Conservation (phyloP, 1,284 basidiomycete species). For the Microbotryum silenes-acaulis region DNA sequence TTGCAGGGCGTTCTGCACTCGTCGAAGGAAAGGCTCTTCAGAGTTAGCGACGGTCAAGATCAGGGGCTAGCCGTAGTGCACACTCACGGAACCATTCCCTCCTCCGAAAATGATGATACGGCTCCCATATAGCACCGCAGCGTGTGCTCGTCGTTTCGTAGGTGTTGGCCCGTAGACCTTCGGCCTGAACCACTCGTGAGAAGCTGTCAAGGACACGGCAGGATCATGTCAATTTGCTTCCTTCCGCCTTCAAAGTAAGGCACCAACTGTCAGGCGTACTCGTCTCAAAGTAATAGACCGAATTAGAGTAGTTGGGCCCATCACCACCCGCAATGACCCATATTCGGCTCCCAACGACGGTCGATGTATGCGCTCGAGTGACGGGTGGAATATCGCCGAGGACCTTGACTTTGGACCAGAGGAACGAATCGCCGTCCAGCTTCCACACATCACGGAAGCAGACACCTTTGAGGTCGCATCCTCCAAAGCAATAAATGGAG, state of each 20-base stretch:
- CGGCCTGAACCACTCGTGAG: slow-evolving; percentile 23
- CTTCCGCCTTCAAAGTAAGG: background rate
- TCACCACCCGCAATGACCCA: slow-evolving; percentile 33
- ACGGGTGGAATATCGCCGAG: slow-evolving; percentile 14
- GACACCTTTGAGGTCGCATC: slow-evolving; percentile 23
- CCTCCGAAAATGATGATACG: slow-evolving; percentile 34
- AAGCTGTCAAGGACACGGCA: slow-evolving; percentile 6
- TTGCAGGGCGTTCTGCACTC: slow-evolving; percentile 22
- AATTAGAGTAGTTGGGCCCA: slow-evolving; percentile 33
- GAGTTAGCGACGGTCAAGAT: no score
- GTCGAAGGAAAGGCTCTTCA: no score
- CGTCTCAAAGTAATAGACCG: slow-evolving; percentile 31
- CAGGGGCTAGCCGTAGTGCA: no score
- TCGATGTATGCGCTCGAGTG: slow-evolving; percentile 20
- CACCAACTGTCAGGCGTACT: background rate
- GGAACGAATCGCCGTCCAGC: slow-evolving; percentile 25
- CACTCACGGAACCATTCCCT: slow-evolving; percentile 26
- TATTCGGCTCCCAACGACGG: slow-evolving; percentile 4
- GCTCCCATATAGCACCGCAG: slow-evolving; percentile 25
- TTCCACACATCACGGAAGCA: slow-evolving; percentile 34
- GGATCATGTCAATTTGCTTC: slow-evolving; percentile 5
- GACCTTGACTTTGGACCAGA: slow-evolving; percentile 14
- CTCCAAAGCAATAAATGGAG: slow-evolving; percentile 29
- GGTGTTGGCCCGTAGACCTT: slow-evolving; percentile 21
- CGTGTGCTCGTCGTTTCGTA: slow-evolving; percentile 31